Evolutionary conservation across 257 asterid genomes (phyloP).

Genomic region (Nicotiana benthamiana): DNA sequence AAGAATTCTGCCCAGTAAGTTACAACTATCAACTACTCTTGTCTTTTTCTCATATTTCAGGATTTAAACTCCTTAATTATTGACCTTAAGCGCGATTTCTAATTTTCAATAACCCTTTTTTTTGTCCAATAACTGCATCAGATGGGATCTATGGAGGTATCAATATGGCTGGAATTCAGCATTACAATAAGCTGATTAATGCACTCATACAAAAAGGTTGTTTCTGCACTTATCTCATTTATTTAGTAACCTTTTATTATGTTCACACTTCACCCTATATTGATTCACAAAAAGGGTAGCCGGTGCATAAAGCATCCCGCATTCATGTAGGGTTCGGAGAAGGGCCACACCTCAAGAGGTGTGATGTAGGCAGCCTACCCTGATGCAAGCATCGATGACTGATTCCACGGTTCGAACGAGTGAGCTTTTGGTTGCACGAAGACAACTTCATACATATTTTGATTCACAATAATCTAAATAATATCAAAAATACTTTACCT

Average conservation of each 20-base stretch:
- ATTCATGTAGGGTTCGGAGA: too few species aligned
- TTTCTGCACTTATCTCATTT: neutral
- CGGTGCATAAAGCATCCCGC: neutral
- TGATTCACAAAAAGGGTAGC: neutral
- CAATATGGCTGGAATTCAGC: constrained; percentile 13
- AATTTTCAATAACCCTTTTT: neutral
- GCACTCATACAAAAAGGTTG: constrained; percentile 42
- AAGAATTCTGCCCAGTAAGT: constrained; percentile 62
- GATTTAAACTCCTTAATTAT: neutral
- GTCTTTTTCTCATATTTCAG: too few species aligned
- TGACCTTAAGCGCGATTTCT: neutral
- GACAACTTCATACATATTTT: too few species aligned
- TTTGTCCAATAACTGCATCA: neutral
- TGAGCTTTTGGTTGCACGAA: too few species aligned
- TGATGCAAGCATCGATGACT: too few species aligned
- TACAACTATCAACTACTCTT: neutral
- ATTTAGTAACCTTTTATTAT: too few species aligned
- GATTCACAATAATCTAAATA: too few species aligned
- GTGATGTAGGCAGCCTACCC: too few species aligned
- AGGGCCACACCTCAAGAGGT: too few species aligned
- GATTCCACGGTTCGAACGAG: too few species aligned
- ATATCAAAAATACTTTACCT: too few species aligned
- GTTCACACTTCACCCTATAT: too few species aligned
- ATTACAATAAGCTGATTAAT: constrained; percentile 7
- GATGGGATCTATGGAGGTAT: constrained; percentile 11